Evolutionary conservation across 192 early-diverging fungal species (phyloP).

Genomic region (Linnemannia exigua): DNA sequence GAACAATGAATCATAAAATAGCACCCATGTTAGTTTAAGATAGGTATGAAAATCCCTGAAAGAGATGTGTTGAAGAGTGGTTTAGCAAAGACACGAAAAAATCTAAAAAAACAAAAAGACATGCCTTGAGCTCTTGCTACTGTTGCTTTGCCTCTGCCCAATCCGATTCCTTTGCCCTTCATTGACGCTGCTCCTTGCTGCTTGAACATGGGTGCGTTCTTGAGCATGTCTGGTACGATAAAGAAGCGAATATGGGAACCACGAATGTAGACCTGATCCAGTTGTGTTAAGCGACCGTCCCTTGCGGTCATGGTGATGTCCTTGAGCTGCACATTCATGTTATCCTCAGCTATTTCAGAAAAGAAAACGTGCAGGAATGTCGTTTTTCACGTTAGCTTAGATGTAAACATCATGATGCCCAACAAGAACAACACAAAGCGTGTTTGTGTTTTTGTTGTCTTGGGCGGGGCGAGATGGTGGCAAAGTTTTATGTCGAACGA

Average conservation of each 20-base stretch:
- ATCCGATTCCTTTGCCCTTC: conserved; percentile 87
- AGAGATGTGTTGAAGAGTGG: neutral
- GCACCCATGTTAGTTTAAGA: neutral
- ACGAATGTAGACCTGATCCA: conserved; percentile 97
- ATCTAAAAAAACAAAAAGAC: neutral
- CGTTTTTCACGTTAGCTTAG: neutral
- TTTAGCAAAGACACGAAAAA: neutral
- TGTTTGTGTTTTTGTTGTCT: neutral
- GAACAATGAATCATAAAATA: neutral
- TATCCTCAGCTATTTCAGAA: conserved; percentile 86
- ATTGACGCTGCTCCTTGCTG: conserved; percentile 84
- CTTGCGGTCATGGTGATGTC: conserved; percentile 94
- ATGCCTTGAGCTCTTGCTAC: conserved; percentile 84
- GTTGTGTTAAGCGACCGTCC: conserved; percentile 91
- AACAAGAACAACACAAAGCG: neutral
- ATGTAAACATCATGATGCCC: neutral
- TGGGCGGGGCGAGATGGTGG: neutral
- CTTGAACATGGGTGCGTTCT: conserved; percentile 99
- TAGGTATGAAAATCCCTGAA: neutral
- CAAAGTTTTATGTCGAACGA: neutral
- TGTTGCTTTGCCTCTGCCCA: conserved; percentile 86
- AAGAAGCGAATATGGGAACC: conserved; percentile 95
- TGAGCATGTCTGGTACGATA: conserved; percentile 99
- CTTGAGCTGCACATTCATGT: conserved; percentile 98
- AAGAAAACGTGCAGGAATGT: neutral